Conservation (phyloP, 805 yeast species). For the Teunomyces atbi region DNA sequence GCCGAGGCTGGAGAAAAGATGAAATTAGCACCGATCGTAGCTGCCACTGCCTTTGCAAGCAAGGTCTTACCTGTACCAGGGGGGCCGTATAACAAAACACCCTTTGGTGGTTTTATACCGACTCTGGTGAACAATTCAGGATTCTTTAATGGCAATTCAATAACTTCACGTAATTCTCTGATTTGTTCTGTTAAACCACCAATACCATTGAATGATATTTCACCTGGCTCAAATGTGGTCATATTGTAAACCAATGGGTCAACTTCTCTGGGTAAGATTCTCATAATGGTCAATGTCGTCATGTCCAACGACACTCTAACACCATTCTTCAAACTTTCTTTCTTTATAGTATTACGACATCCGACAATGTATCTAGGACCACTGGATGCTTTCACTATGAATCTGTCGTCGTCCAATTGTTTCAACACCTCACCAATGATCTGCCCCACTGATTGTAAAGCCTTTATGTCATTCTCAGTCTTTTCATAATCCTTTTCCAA, state of each 20-base stretch:
- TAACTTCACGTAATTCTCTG: constrained; percentile 94
- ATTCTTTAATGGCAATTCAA: constrained; percentile 93
- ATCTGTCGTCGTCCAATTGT: constrained; percentile 91
- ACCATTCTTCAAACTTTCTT: constrained; percentile 82
- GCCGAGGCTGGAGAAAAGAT: constrained; percentile 98
- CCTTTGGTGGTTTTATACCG: constrained; percentile 98
- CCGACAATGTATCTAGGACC: constrained; percentile 99
- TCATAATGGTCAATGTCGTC: constrained; percentile 97
- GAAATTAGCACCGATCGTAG: constrained; percentile 96
- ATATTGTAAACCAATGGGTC: constrained; percentile 97
- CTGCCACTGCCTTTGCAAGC: constrained; percentile 96
- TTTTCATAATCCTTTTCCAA: constrained; percentile 81
- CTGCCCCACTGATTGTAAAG: constrained; percentile 95
- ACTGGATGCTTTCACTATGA: constrained; percentile 91
- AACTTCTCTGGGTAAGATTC: constrained; percentile 95
- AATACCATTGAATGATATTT: constrained; percentile 87
- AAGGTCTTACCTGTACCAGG: constrained; percentile 98
- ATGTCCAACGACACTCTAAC: constrained; percentile 95
- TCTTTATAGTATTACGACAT: constrained; percentile 88
- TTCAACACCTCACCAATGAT: constrained; percentile 95
- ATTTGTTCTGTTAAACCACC: constrained; percentile 97
- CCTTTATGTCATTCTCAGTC: constrained; percentile 96
- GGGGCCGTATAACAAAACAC: constrained; percentile 94
- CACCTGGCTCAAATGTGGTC: constrained; percentile 98
- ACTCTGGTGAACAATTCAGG: constrained; percentile 95